Percentiles rank a stretch among this genome's conserved stretches.
These are phyloP conservation scores for Sugiyamaella americana DNA, from an alignment of 805 yeast species.

Conservation along the genomic window DNA sequence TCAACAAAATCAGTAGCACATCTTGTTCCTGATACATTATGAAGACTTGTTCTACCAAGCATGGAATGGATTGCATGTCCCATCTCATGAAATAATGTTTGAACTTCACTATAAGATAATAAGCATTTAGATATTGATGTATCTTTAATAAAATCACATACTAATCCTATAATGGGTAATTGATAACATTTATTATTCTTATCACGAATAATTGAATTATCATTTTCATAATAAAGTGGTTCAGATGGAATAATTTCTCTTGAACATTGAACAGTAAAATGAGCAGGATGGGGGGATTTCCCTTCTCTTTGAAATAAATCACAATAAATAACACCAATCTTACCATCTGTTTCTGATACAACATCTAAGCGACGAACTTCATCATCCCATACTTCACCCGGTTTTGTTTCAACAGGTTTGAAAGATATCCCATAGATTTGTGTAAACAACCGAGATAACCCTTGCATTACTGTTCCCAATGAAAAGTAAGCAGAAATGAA, in stretches of 20 bases:
- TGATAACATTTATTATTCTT: constrained; percentile 52
- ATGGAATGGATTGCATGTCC: constrained; percentile 98
- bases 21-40: constrained; percentile 90
- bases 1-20: constrained; percentile 97
- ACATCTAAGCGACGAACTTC: constrained; percentile 82
- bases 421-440: constrained; percentile 72
- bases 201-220: constrained; percentile 5
- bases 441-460: constrained; percentile 65
- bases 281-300: constrained; percentile 83
- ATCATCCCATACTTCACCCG: constrained; percentile 83
- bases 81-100: constrained; percentile 96
- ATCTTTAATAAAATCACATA: constrained; percentile 63
- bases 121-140: constrained; percentile 43
- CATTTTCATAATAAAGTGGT: constrained; percentile 14
- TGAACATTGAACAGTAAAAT: constrained; percentile 93
- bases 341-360: constrained; percentile 52
- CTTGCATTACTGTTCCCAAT: constrained; percentile 78
- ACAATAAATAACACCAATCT: constrained; percentile 77
- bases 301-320: constrained; percentile 77
- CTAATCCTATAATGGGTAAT: constrained; percentile 82
- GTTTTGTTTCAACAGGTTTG: constrained; percentile 52
- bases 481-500: constrained; percentile 66
- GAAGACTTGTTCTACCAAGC: constrained; percentile 86
- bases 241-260: constrained; percentile 46
- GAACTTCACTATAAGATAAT: constrained; percentile 71